Evolutionary conservation across 495 filamentous ascomycete genomes (phyloP), one percentile per base, ranked within the genome.

Genomic region (Wilcoxina mikolae): DNA sequence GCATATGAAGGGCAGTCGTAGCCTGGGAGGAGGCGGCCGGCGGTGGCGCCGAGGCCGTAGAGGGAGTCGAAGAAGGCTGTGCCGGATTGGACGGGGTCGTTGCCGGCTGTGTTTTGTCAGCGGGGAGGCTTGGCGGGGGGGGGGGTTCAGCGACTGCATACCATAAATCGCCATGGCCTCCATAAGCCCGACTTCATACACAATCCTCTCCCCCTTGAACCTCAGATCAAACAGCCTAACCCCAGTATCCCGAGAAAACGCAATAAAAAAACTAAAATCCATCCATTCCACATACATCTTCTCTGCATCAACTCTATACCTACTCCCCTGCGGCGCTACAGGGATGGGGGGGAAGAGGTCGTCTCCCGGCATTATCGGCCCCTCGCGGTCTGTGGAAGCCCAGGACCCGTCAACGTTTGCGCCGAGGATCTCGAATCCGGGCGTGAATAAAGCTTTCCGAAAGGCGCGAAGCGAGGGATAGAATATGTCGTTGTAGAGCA

Each of bases 161-260:
- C n/a, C n/a, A 58, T 77, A 78, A 59, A 77, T 74, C 1, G 75
- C 69, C 44, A 78, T 59, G 3, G 74, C 76, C 60, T 79, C 74
- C 61, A 78, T 74, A 0, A 78, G 60, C 7, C 72, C 70, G 33
- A 78, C 67, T 60, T 78, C 75, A 62, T 79, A 78, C 38, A 79
- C 67, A 26, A 78, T 68, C 11, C 73, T 63, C 49, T 76, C 66
- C 18, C 73, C 75, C 56, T 77, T 71, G 64, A 72, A 78, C 17
- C 65, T 63, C 28, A 79, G 70, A 57, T 78, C 67, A 56, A 69
- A 72, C n/a, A 77, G 58, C 15, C 58, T 53, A 42, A 77, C 55
- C 22, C 74, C 74, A 2, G 68, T 65, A 52, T 73, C 74, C 22
- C 67, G 58, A 26, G 59, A 66, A 46, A 71, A 73, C 7, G 67